Base-by-base conservation (phyloP, 2,329 filamentous ascomycete genomes). In the Coniochaeta prunicola region DNA sequence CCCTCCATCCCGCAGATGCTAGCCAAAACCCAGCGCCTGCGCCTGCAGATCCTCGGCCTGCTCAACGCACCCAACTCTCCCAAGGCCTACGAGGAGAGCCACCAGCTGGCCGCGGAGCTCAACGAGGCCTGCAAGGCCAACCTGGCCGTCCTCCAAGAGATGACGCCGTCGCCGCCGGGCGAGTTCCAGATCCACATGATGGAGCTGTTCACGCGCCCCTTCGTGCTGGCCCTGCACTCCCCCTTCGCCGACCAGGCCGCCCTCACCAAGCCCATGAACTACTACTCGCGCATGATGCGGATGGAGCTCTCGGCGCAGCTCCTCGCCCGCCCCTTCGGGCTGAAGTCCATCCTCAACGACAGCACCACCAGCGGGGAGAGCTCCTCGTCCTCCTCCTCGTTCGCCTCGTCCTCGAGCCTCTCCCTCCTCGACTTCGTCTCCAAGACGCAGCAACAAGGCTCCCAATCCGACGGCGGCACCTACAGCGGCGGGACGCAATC, bases 21-120 rank as follows among this genome's bases (percentile, higher is more conserved):
- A 1, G 61, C 61, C n/a, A 53, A 58, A 15, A 64, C 62, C 28
- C 61, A 64, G 24, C 56, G 61, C 1, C 62, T 64, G 15, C 62
- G 62, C 3, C 61, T 64, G 7, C 56, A 53, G 21, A 61, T 62
- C 19, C 42, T 64, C 4, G 53, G 60, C 26, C 53, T 59, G 21
- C 33, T 62, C 56, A 50, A 64, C 30, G 59, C 62, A 6, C 59
- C 62, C 5, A 59, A 57, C 1, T 55, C 57, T 19, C 33, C 56
- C 34, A 62, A 57, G 5, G 21, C 40, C 5, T 45, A 45, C 21
- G 40, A 45, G 7, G 40, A 45, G 17, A 45, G 40, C 13, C 40
- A 45, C 13, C 40, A 45, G 40, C 40, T 45, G 17, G 40, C 40
- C 6, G 40, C 40, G 17, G 40, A 45, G 40, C 17, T 45, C 17